Evolutionary conservation across 2,329 filamentous ascomycete species (phyloP), one percentile per base, ranked within the genome.

Genomic region (Epichloe uncinata): DNA sequence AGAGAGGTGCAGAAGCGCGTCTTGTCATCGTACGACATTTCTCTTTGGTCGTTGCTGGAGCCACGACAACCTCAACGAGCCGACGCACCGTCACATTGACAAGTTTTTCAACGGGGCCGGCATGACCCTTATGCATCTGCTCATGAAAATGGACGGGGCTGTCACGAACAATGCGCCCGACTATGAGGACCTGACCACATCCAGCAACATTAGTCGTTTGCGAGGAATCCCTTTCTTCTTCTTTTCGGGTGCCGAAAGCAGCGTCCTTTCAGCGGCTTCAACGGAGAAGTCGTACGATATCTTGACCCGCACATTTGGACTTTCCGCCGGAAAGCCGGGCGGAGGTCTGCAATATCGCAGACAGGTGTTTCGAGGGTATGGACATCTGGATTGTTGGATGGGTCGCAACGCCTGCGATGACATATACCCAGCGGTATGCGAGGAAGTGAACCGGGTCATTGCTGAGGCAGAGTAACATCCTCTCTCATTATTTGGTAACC

Each of bases 311-410:
- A 62, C 63, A 1, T 81, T 81, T 58, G 74, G 74, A 0, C 44
- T 56, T 9, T 64, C 58, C 1, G 60, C 61, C 7, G 61, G 58
- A 22, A 55, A 54, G 1, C 48, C 47, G 9, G 41, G 60, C 16
- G 57, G 58, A 9, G 64, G 63, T 6, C 60, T 71, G 13, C 63
- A 71, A 56, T 82, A 80, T 60, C 65, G 68, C 36, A 66, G 78
- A 11, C 61, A 68, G 34, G 73, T 80, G 4, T 68, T 82, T 5
- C 71, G 72, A 1, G 74, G 74, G 13, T 81, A 81, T 58, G 77
- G 78, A 3, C 78, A 82, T 59, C 61, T 81, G 38, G 78, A 82
- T 65, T 74, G 73, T 57, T 81, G 76, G 75, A 81, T 81, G 74
- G 77, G 78, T 4, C 68, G 73, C 42, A 72, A 75, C 50, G 75